phyloP scores from a whole-genome alignment of 305 asterid genomes.

The Lippia alba region DNA sequence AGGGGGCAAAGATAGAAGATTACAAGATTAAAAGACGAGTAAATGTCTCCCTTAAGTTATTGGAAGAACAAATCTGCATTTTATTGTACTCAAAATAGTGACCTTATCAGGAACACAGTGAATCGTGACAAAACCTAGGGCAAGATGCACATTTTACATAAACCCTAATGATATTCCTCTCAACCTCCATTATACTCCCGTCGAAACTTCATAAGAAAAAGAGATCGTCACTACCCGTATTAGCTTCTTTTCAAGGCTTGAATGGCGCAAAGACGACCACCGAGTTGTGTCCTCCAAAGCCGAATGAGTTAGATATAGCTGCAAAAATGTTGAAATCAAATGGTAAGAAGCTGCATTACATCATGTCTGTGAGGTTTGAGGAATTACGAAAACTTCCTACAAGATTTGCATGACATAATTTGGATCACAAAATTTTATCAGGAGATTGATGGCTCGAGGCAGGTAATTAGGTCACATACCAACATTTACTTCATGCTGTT shows the following conservation, averaged over 20 bases:
- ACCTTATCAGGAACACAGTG: neutral
- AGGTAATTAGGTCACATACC: slow-evolving; percentile 52
- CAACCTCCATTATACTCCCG: neutral
- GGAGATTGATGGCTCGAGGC: neutral
- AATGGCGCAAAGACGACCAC: slow-evolving; percentile 62
- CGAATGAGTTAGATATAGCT: slow-evolving; percentile 73
- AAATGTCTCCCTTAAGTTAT: too few relatives aligned
- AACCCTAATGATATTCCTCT: neutral
- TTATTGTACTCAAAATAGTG: neutral
- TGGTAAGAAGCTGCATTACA: neutral
- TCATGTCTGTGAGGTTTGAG: neutral
- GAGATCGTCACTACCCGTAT: neutral
- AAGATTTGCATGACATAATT: neutral
- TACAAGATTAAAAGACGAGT: neutral
- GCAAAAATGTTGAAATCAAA: slow-evolving; percentile 28
- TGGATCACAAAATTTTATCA: slow-evolving; percentile 29
- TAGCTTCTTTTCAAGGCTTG: slow-evolving; percentile 40
- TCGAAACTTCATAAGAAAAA: neutral
- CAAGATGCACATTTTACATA: slow-evolving; percentile 1
- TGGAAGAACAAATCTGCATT: neutral
- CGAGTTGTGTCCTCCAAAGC: slow-evolving; percentile 73
- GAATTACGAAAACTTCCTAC: too few relatives aligned
- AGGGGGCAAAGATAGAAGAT: neutral
- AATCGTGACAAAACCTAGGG: neutral
- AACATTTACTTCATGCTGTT: slow-evolving; percentile 66